phyloP scores from a whole-genome alignment of 495 filamentous ascomycete species.

The Neurospora tetrasperma region DNA sequence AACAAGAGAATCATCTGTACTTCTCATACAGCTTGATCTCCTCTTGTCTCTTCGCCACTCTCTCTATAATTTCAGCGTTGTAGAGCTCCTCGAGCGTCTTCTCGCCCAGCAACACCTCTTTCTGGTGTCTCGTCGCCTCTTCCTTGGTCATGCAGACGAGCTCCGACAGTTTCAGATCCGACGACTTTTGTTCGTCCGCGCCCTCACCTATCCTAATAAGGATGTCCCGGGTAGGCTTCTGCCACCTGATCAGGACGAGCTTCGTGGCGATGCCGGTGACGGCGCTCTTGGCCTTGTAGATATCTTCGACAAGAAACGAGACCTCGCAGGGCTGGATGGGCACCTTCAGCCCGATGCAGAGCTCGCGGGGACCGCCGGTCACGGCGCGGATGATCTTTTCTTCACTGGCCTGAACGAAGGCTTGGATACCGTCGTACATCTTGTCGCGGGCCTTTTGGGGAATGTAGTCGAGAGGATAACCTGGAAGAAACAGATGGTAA shows the following conservation, averaged over 20 bases:
- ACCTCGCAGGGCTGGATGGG: constrained; percentile 71
- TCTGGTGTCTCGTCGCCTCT: constrained; percentile 72
- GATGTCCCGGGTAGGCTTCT: constrained; percentile 35
- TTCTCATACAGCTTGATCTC: constrained; percentile 41
- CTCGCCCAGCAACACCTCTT: constrained; percentile 60
- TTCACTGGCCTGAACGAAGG: constrained; percentile 59
- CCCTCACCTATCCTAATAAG: constrained; percentile 41
- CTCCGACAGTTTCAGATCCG: constrained; percentile 53
- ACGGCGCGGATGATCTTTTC: constrained; percentile 55
- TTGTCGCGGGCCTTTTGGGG: constrained; percentile 76
- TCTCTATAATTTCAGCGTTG: constrained; percentile 47
- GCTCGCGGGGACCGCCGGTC: constrained; percentile 43
- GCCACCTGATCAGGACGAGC: constrained; percentile 69
- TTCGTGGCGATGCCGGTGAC: constrained; percentile 72
- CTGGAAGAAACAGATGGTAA: constrained; percentile 21
- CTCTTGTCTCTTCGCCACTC: constrained; percentile 50
- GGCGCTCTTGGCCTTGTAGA: constrained; percentile 73
- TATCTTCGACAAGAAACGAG: constrained; percentile 79
- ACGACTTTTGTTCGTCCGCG: constrained; percentile 60
- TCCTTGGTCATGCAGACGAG: constrained; percentile 96
- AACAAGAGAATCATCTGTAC: constrained; percentile 10
- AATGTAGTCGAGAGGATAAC: constrained; percentile 78
- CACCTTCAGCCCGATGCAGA: constrained; percentile 57
- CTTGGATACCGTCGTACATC: constrained; percentile 74
- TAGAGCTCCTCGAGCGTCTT: constrained; percentile 66